Evolutionary conservation across 1,284 basidiomycete genomes (phyloP), one percentile per base, ranked within the genome.

Genomic region (Porogramme epimiltina): DNA sequence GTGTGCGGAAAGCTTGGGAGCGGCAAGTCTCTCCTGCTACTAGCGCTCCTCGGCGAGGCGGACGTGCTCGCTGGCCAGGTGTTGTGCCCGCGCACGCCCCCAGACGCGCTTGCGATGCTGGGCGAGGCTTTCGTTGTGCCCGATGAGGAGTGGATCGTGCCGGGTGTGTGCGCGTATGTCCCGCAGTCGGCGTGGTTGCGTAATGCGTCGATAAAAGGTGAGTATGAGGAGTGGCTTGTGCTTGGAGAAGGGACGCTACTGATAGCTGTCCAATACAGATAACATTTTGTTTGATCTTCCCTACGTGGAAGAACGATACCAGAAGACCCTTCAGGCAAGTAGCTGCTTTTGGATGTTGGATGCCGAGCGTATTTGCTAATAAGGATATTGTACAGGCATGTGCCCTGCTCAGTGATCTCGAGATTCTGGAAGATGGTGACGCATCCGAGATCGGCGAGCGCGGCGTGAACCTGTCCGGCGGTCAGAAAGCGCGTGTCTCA

Each of bases 391-490:
- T 31, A 13, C 28, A 42, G 49, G 65, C 60, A 0, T 92, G 89
- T 59, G 85, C 86, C 0, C 73, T 92, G n/a, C 74, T 87, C 25
- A 81, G 80, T 33, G 96, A 98, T 68, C 78, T 98, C 39, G 80
- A 87, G 51, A 95, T 98, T 49, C 76, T 98, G 19, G 95, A 98
- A 69, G 95, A 96, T 65, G 93, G 94, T 4, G 95, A 98, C 63
- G 83, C 91, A 66, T 91, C 94, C 0, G 91, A 95, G 68, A 93
- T 94, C 52, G 93, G 91, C 22, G 92, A 94, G 73, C 85, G 87
- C 42, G 89, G 88, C 26, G 86, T 88, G 68, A 46, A 93, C 68
- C 72, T 95, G 26, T 93, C 89, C 23, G 95, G 95, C 51, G 95
- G 95, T 23, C 96, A 98, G 68, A 98, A 98, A 64, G 94, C 94